Base-by-base conservation (phyloP, 768 basidiomycete genomes). In the Asterophora parasitica region DNA sequence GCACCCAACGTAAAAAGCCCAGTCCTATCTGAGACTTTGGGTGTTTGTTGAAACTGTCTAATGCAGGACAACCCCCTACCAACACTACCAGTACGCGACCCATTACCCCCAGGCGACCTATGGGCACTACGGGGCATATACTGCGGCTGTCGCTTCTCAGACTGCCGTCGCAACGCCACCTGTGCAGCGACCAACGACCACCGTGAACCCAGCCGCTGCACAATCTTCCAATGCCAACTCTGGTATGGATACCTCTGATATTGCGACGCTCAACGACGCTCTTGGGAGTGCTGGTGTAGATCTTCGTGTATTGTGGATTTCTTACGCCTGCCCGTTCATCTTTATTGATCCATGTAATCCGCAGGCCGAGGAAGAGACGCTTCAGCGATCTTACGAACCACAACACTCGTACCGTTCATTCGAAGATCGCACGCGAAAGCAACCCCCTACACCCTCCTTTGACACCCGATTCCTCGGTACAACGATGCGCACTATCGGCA, bases 281-380 rank as follows among this genome's bases (percentile, higher is more conserved):
- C 67, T 92, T 1, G 90, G 88, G 4, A 89, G 88, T 59, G 89
- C 88, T 6, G 89, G 90, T 9, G 88, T 92, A 6, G 90, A 92
- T 67, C 68, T 92, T n/a, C 68, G 85, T 61, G 88, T 87, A 54
- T 52, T 75, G 64, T 23, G 32, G 37, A 33, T 10, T 34, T 31
- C n/a, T 27, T 11, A 23, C 17, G 31, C 15, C 6, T 30, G 11
- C 7, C 4, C 16, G 23, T 38, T 39, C 13, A 43, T 44, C 17
- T 44, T n/a, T 55, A 32, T 41, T 15, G 4, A 7, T 26, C 13
- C 32, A 26, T n/a, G n/a, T n/a, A n/a, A n/a, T 35, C 30, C 32
- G 2, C 58, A 92, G 88, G 91, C 91, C 0, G 91, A 92, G 64
- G 90, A 92, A 68, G 91, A 92, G 62, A 75, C 78, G 3, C 67